These are phyloP conservation scores for Colletotrichum abscissum DNA, from an alignment of 2,329 filamentous ascomycete species.

Conservation along the genomic window DNA sequence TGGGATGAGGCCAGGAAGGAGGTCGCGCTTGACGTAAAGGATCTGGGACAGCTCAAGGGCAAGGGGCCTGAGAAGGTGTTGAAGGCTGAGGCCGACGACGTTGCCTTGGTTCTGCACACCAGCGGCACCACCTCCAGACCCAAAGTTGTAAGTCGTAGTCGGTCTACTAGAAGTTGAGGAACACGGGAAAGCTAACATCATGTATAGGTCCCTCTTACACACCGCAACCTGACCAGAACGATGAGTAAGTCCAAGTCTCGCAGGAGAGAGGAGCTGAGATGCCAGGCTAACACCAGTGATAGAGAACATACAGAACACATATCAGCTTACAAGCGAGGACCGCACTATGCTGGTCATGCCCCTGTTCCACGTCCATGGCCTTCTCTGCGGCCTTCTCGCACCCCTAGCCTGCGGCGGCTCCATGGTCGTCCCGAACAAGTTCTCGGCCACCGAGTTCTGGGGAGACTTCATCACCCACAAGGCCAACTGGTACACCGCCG, in stretches of 20 bases:
- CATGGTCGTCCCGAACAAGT: constrained; percentile 81
- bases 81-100: constrained; percentile 76
- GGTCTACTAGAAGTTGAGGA: not conserved
- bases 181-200: constrained; percentile 27
- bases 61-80: constrained; percentile 52
- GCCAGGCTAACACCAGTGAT: not conserved
- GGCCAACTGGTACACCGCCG: constrained; percentile 93
- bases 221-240: constrained; percentile 82
- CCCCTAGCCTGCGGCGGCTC: constrained; percentile 82
- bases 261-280: constrained; percentile 5
- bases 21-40: constrained; percentile 82
- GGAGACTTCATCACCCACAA: constrained; percentile 76
- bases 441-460: constrained; percentile 89
- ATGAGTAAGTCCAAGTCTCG: constrained; percentile 67
- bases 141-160: constrained; percentile 72
- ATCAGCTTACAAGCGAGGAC: constrained; percentile 76
- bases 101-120: constrained; percentile 85
- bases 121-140: constrained; percentile 85
- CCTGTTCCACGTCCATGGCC: constrained; percentile 90
- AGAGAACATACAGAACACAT: constrained; percentile 84
- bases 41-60: constrained; percentile 72
- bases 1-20: constrained; percentile 74
- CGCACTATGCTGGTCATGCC: constrained; percentile 91
- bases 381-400: constrained; percentile 84
- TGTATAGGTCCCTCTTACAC: constrained; percentile 77